phyloP scores from a whole-genome alignment of 2,329 filamentous ascomycete species.

The Penicillium sp. region DNA sequence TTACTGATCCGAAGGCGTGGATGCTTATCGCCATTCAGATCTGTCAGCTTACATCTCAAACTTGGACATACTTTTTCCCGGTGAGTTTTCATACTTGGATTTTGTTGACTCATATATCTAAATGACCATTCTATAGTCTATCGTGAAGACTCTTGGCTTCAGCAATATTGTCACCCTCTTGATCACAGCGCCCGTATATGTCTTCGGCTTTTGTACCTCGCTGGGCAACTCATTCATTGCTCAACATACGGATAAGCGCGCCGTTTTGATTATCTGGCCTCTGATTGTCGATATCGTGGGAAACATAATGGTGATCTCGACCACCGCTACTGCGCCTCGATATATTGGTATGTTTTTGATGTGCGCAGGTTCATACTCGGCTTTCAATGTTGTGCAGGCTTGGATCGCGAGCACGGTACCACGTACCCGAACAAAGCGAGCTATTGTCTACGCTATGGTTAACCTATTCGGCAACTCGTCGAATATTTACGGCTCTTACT shows the following conservation, averaged over 20 bases:
- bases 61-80: conserved; percentile 40
- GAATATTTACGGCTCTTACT: conserved; percentile 23
- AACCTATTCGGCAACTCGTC: conserved; percentile 22
- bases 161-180: conserved; percentile 17
- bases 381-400: conserved; percentile 21
- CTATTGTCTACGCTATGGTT: conserved; percentile 21
- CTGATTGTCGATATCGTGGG: conserved; percentile 20
- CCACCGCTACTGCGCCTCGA: conserved; percentile 12
- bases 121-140: conserved; percentile 3
- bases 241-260: conserved; percentile 14
- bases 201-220: conserved; percentile 35
- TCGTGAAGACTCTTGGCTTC: conserved; percentile 20
- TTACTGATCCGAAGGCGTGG: conserved; percentile 19
- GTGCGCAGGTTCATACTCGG: conserved; percentile 21
- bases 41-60: conserved; percentile 13
- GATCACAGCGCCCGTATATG: conserved; percentile 22
- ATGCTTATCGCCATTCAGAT: conserved; percentile 17
- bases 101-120: neutral
- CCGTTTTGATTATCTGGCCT: conserved; percentile 18
- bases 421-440: conserved; percentile 20
- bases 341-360: conserved; percentile 23
- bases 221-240: conserved; percentile 31
- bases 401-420: conserved; percentile 26
- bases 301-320: conserved; percentile 18
- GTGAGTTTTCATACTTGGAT: neutral